Conservation (phyloP, 1,284 basidiomycete species). For the Leucoagaricus sp. region DNA sequence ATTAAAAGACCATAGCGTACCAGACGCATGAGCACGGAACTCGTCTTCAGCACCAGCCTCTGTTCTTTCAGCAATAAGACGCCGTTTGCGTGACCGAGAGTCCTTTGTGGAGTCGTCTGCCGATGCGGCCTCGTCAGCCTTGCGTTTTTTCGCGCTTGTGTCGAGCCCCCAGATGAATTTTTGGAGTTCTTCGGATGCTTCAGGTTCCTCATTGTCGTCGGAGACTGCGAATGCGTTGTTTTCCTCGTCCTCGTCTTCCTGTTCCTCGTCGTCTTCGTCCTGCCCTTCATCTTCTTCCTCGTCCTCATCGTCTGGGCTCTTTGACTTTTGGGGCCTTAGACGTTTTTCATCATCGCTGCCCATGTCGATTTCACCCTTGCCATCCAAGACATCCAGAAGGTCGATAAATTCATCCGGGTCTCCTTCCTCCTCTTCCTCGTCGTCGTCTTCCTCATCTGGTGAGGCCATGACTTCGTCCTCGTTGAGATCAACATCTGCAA, state of each 20-base stretch:
- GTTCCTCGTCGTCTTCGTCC: conserved; percentile 33
- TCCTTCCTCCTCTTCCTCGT: conserved; percentile 54
- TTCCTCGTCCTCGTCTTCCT: conserved; percentile 27
- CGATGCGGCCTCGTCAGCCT: conserved; percentile 45
- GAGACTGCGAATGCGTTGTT: conserved; percentile 39
- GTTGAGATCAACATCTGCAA: conserved; percentile 65
- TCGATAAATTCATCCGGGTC: conserved; percentile 66
- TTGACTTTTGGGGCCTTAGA: conserved; percentile 11
- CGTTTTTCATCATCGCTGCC: conserved; percentile 33
- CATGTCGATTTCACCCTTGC: conserved; percentile 51
- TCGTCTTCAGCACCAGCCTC: conserved; percentile 78
- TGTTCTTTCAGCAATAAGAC: conserved; percentile 68
- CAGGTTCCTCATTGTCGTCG: conserved; percentile 45
- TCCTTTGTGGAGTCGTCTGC: conserved; percentile 24
- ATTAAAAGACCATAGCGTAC: conserved; percentile 35
- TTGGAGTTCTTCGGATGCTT: conserved; percentile 43
- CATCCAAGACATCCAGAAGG: conserved; percentile 68
- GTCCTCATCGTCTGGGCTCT: conserved; percentile 19
- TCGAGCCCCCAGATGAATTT: conserved; percentile 75
- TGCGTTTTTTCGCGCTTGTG: conserved; percentile 69
- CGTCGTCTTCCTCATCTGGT: conserved; percentile 28
- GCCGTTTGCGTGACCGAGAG: conserved; percentile 51
- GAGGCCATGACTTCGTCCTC: conserved; percentile 51
- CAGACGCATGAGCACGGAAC: conserved; percentile 55
- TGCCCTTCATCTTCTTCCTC: conserved; percentile 19